A percentile compares a stretch with the other conserved stretches of the same genome.
Evolutionary conservation across 768 basidiomycete genomes (phyloP).

Genomic region (Russula compacta): DNA sequence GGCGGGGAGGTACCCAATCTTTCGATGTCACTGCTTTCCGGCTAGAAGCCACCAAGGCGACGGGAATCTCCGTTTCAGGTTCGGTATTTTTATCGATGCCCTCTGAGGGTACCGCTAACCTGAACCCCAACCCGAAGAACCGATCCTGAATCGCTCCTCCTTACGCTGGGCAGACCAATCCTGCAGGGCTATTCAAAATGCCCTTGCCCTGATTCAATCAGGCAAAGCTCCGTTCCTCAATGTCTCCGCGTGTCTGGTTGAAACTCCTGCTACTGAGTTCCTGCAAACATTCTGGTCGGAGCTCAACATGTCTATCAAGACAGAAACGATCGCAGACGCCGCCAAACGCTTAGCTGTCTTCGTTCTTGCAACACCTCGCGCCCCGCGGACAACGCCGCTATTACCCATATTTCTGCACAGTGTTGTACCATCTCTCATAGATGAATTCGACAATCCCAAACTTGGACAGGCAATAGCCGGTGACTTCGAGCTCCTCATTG

Average conservation of each 20-base stretch:
- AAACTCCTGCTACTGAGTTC: conserved; percentile 50
- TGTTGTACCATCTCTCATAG: conserved; percentile 54
- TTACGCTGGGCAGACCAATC: conserved; percentile 43
- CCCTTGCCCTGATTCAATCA: conserved; percentile 47
- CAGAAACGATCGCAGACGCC: conserved; percentile 48
- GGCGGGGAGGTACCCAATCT: conserved; percentile 25
- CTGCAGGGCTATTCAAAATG: conserved; percentile 45
- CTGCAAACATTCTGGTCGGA: conserved; percentile 63
- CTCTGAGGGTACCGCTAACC: neutral
- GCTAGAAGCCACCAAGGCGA: conserved; percentile 31
- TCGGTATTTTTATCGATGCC: conserved; percentile 10
- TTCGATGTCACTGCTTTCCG: conserved; percentile 34
- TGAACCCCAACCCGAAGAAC: neutral
- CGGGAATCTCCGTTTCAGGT: conserved; percentile 34
- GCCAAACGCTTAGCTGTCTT: conserved; percentile 60
- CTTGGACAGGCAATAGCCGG: conserved; percentile 45
- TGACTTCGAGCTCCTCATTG: conserved; percentile 54
- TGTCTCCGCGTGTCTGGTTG: conserved; percentile 54
- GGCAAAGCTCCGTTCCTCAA: conserved; percentile 60
- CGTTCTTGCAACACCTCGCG: conserved; percentile 54
- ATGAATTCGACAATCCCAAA: conserved; percentile 41
- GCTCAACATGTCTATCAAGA: conserved; percentile 41
- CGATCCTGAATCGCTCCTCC: conserved; percentile 10
- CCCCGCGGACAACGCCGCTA: conserved; percentile 46
- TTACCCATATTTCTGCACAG: conserved; percentile 66